phyloP scores from a whole-genome alignment of 83 land plant genomes.

The Picea engelmannii region DNA sequence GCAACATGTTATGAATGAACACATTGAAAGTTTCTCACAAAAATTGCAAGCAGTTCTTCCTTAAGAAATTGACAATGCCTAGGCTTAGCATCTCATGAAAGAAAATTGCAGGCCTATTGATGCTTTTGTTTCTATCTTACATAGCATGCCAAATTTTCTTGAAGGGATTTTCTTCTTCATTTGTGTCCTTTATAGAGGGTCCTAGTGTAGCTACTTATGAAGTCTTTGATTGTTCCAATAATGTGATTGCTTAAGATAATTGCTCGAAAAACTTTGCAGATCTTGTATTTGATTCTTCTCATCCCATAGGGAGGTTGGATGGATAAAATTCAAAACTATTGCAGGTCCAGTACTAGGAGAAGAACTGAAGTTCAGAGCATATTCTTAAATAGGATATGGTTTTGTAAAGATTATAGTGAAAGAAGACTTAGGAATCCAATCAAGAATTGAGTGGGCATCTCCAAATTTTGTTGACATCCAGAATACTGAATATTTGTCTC shows the following conservation, averaged over 20 bases:
- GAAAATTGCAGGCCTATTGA: conserved; percentile 80
- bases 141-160: neutral
- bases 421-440: too few relatives aligned
- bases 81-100: conserved; percentile 61
- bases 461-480: too few relatives aligned
- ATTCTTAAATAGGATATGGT: too few relatives aligned
- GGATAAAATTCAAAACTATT: conserved; percentile 1
- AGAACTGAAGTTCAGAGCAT: too few relatives aligned
- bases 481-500: too few relatives aligned
- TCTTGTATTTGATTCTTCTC: neutral
- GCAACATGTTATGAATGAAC: conserved; percentile 68
- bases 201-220: too few relatives aligned
- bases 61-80: conserved; percentile 53
- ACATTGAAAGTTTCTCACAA: conserved; percentile 49
- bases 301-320: conserved; percentile 8
- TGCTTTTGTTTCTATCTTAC: conserved; percentile 42
- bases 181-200: neutral
- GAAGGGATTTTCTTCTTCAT: neutral
- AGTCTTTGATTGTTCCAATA: conserved; percentile 6
- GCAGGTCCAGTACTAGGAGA: neutral
- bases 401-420: too few relatives aligned
- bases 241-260: conserved; percentile 1
- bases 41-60: conserved; percentile 70
- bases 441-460: too few relatives aligned
- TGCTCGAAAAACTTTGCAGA: conserved; percentile 16